phyloP scores from a whole-genome alignment of 305 asterid genomes.

The Solanum hybrid region DNA sequence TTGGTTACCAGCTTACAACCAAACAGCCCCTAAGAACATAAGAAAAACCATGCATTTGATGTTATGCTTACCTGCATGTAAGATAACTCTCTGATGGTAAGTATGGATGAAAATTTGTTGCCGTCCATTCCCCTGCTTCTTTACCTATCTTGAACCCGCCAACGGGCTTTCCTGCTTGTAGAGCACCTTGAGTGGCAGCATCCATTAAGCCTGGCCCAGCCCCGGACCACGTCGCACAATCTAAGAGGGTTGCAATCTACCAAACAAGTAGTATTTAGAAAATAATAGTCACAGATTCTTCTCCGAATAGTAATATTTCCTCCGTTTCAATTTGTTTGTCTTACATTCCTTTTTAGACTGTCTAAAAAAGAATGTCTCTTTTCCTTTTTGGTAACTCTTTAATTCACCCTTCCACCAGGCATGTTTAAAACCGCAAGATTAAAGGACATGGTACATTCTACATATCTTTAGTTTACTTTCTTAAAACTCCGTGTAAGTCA shows the following conservation, averaged over 20 bases:
- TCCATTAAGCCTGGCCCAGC: constrained; percentile 96
- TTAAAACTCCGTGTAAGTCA: neutral
- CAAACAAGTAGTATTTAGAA: constrained; percentile 10
- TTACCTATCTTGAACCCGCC: constrained; percentile 85
- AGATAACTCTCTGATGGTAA: constrained; percentile 56
- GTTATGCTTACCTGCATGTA: constrained; percentile 60
- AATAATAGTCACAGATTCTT: neutral
- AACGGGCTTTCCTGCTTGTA: constrained; percentile 73
- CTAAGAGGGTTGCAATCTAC: constrained; percentile 64
- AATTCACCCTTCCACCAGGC: neutral
- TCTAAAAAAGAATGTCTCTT: neutral
- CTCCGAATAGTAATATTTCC: neutral
- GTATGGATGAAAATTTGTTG: constrained; percentile 63
- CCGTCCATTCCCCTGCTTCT: constrained; percentile 92
- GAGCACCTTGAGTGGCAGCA: constrained; percentile 87
- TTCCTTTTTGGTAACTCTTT: neutral
- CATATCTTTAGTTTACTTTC: neutral
- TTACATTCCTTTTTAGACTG: neutral
- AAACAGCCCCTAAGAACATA: neutral
- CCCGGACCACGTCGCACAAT: constrained; percentile 91
- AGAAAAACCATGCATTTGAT: neutral
- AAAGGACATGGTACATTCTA: neutral
- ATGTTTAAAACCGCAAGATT: neutral
- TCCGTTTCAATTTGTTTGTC: neutral
- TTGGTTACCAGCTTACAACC: neutral